Percentiles rank a stretch among this genome's conserved stretches.
These are phyloP conservation scores for Boletus barrowsii DNA, from an alignment of 768 basidiomycete genomes.

Conservation along the genomic window DNA sequence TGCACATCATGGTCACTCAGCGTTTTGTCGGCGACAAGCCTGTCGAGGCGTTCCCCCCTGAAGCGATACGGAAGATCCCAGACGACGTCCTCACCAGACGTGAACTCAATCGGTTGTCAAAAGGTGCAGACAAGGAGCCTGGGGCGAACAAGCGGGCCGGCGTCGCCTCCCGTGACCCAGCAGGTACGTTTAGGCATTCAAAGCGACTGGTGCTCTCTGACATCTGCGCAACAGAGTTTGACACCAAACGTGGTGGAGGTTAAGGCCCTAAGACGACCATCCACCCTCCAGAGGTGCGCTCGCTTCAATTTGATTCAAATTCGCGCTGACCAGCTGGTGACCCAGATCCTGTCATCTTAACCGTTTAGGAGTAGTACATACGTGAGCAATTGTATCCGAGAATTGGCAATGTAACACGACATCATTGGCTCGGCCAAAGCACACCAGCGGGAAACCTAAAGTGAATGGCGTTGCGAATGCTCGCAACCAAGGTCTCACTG, in stretches of 20 bases:
- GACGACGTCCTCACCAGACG: constrained; percentile 21
- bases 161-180: constrained; percentile 24
- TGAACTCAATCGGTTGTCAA: constrained; percentile 17
- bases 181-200: background rate
- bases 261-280: constrained; percentile 7
- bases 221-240: constrained; percentile 5
- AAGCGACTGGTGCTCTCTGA: background rate
- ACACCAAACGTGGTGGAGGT: constrained; percentile 12
- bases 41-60: constrained; percentile 21
- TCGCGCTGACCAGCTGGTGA: background rate
- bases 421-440: no score
- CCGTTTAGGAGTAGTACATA: no score
- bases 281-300: constrained; percentile 2
- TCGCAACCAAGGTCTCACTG: no score
- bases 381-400: no score
- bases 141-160: constrained; percentile 31
- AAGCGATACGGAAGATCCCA: constrained; percentile 16
- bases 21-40: constrained; percentile 28
- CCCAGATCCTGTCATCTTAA: no score
- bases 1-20: constrained; percentile 15
- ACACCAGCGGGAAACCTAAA: no score
- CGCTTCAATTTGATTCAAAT: no score
- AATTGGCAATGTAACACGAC: no score
- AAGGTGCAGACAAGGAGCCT: constrained; percentile 10
- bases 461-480: no score